Evolutionary conservation across 225 moss, liverwort and hornwort species (phyloP).

Genomic region (Thuidium tamariscinum): DNA sequence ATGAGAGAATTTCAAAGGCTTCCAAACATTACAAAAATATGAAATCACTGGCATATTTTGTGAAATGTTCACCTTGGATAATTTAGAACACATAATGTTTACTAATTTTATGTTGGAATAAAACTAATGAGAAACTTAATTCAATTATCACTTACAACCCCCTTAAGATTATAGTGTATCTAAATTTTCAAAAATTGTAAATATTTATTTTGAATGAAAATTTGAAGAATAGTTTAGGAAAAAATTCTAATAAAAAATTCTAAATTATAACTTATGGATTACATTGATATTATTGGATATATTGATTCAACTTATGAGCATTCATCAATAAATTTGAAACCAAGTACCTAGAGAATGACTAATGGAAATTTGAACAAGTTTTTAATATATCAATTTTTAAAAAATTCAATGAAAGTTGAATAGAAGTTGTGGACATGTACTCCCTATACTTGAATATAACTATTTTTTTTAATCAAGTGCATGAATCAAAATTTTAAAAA

Average conservation of each 20-base stretch:
- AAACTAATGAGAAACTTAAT: not conserved
- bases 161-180: not conserved
- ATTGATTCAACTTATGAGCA: no score
- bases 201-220: not conserved
- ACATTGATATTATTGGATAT: not conserved
- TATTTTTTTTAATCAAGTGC: no score
- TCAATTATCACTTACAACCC: not conserved
- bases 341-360: no score
- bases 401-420: not conserved
- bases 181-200: not conserved
- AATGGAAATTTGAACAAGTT: not conserved
- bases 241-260: not conserved
- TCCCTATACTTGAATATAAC: accelerated
- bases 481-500: not conserved
- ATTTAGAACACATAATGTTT: not conserved
- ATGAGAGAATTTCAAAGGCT: not conserved
- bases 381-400: accelerated
- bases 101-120: not conserved
- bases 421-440: not conserved
- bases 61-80: not conserved
- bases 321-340: not conserved
- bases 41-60: not conserved
- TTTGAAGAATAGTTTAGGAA: not conserved
- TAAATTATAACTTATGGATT: not conserved
- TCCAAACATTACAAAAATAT: not conserved